Conservation (phyloP, 352 stramenopile genomes). For the Globisporangium emineosum region DNA sequence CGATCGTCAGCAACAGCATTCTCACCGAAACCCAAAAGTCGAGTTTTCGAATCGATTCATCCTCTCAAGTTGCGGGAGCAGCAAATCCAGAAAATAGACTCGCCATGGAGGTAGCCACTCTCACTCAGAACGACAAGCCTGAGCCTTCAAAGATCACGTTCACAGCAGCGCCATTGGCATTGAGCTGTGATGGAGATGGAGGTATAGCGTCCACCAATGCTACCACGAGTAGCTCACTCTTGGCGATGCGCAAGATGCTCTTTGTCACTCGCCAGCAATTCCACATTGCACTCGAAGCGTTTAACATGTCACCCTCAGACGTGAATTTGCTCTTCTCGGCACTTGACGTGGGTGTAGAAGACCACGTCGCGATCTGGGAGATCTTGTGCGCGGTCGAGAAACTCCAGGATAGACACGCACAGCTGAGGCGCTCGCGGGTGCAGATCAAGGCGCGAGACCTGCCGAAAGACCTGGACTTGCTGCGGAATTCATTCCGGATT, state of each 20-base stretch:
- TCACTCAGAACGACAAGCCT: background rate
- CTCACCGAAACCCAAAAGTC: background rate
- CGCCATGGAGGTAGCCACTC: background rate
- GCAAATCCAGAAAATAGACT: background rate
- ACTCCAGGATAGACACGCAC: slow-evolving; percentile 44
- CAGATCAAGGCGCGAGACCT: slow-evolving; percentile 37
- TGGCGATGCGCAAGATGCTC: slow-evolving; percentile 29
- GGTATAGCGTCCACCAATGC: background rate
- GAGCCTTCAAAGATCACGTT: slow-evolving; percentile 3
- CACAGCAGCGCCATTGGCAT: background rate
- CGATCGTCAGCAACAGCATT: background rate
- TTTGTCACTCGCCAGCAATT: slow-evolving; percentile 55
- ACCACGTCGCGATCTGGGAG: slow-evolving; percentile 47
- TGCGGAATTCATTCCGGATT: slow-evolving; percentile 23
- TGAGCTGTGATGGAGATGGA: background rate
- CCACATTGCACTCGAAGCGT: slow-evolving; percentile 54
- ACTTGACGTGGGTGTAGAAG: slow-evolving; percentile 49
- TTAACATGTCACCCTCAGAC: slow-evolving; percentile 37
- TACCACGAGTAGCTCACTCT: slow-evolving; percentile 14
- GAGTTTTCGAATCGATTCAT: background rate
- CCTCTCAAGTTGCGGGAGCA: background rate
- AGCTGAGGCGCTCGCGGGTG: slow-evolving; percentile 41
- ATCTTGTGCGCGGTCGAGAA: slow-evolving; percentile 39
- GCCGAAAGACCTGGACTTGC: slow-evolving; percentile 34
- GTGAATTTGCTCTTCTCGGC: slow-evolving; percentile 65